phyloP scores from a whole-genome alignment of 1,284 basidiomycete species.

The Porodaedalea pini region DNA sequence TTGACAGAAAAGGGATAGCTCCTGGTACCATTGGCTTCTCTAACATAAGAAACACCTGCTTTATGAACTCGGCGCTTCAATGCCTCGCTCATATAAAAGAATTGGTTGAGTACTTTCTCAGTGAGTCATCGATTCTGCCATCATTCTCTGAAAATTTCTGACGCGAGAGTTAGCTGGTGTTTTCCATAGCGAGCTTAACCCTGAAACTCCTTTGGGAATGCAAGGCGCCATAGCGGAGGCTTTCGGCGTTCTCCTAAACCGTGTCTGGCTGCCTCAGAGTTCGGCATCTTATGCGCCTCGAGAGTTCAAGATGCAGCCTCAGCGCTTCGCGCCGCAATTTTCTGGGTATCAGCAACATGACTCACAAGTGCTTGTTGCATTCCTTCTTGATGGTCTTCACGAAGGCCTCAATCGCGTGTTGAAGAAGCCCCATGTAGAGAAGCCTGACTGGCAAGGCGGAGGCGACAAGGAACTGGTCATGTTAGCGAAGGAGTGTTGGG shows the following conservation, averaged over 20 bases:
- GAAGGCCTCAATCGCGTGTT: slow-evolving; percentile 94
- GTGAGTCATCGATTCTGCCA: slow-evolving; percentile 44
- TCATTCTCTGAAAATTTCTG: background rate
- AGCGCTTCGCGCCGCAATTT: slow-evolving; percentile 88
- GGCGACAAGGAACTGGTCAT: slow-evolving; percentile 79
- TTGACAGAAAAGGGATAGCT: slow-evolving; percentile 3
- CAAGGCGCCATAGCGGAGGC: slow-evolving; percentile 90
- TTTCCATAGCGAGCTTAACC: slow-evolving; percentile 85
- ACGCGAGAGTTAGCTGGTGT: slow-evolving; percentile 60
- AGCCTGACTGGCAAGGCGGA: slow-evolving; percentile 96
- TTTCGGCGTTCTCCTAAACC: slow-evolving; percentile 81
- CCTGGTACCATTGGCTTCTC: slow-evolving; percentile 33
- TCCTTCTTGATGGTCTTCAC: slow-evolving; percentile 93
- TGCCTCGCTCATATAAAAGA: slow-evolving; percentile 92
- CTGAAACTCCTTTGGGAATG: slow-evolving; percentile 96
- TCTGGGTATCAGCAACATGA: slow-evolving; percentile 98
- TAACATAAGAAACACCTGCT: slow-evolving; percentile 84
- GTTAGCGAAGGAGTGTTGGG: slow-evolving; percentile 89
- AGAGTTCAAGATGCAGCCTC: slow-evolving; percentile 87
- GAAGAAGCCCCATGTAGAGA: slow-evolving; percentile 95
- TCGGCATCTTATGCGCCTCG: slow-evolving; percentile 77
- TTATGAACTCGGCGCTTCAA: slow-evolving; percentile 97
- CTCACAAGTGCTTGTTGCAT: slow-evolving; percentile 97
- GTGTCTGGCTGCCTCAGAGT: slow-evolving; percentile 68
- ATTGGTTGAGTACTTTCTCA: slow-evolving; percentile 89